Evolutionary conservation across 495 filamentous ascomycete species (phyloP), one percentile per base, ranked within the genome.

Genomic region (Copromyces sp.): DNA sequence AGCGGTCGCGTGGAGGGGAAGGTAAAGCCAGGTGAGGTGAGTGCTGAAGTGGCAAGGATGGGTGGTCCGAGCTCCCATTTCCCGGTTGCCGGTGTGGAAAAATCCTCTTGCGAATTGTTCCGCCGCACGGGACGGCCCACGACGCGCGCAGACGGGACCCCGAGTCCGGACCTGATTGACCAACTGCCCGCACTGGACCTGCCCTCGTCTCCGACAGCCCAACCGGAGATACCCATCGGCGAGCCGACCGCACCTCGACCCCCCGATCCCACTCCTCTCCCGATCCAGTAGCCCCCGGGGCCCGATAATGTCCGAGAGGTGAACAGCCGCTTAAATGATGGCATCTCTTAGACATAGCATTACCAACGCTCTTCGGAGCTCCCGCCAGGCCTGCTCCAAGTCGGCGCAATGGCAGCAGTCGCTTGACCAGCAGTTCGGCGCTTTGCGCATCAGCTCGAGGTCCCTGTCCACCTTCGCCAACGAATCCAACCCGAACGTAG

Each of bases 31-130:
- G 38, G 39, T 61, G 68, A 69, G 2, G 53, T 44, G 35, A 37
- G 39, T 24, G 12, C 16, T 32, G 17, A 8, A 12, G 4, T 39
- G 40, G 9, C n/a, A 70, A 17, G 24, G 40, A 32, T 40, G 4
- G 40, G 42, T 68, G 47, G 69, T 40, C 69, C 69, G 69, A 70
- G 69, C 72, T 74, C 61, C 39, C 29, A 32, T 16, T 61, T 35
- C 14, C 39, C 53, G 53, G 29, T 65, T 35, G 29, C 41, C 42
- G 70, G 70, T 37, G 69, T n/a, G 74, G 77, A 73, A 79, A 80
- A 79, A 80, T 72, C 53, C 53, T 79, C 70, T 45, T 72, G 74
- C 69, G 68, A 69, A 71, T 76, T 78, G 76, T 77, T 79, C 76
- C 76, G 76, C 42, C 42, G 45, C 35, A 47, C n/a, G n/a, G 44